A percentile compares a stretch with the other conserved stretches of the same genome.
Conservation (phyloP, 2,329 filamentous ascomycete species). For the Penicillium expansum region DNA sequence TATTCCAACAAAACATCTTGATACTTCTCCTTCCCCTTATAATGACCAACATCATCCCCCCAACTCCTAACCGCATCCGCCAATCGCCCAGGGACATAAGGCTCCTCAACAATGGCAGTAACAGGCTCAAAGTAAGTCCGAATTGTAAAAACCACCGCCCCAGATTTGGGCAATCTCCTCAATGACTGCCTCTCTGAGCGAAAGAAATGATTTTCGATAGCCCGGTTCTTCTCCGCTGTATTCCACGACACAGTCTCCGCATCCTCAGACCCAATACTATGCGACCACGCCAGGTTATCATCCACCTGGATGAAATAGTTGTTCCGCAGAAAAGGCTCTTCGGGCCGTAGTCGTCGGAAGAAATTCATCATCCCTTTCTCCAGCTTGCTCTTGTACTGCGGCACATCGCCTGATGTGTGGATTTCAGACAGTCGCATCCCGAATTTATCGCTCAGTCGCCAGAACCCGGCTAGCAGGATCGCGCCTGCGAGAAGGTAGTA, state of each 20-base stretch:
- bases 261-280: constrained; percentile 73
- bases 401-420: constrained; percentile 74
- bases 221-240: constrained; percentile 70
- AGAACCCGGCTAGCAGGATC: constrained; percentile 77
- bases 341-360: constrained; percentile 68
- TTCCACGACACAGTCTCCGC: constrained; percentile 64
- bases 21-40: constrained; percentile 77
- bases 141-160: constrained; percentile 70
- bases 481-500: constrained; percentile 77
- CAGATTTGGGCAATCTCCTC: constrained; percentile 58
- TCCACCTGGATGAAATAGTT: constrained; percentile 91
- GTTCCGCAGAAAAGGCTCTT: constrained; percentile 66
- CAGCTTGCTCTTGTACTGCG: constrained; percentile 67
- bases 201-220: constrained; percentile 72
- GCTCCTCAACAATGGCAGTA: constrained; percentile 64
- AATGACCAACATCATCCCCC: constrained; percentile 71
- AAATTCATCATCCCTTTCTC: constrained; percentile 79
- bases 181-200: constrained; percentile 72
- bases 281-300: constrained; percentile 71
- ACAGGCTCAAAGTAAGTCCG: constrained; percentile 76
- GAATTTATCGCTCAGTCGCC: constrained; percentile 76
- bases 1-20: constrained; percentile 71
- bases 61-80: constrained; percentile 78
- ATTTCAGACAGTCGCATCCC: constrained; percentile 77
- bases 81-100: constrained; percentile 73